A percentile compares a stretch with the other conserved stretches of the same genome.
These are phyloP conservation scores for Nicotiana tomentosiformis DNA, from an alignment of 257 asterid genomes.

Conservation along the genomic window DNA sequence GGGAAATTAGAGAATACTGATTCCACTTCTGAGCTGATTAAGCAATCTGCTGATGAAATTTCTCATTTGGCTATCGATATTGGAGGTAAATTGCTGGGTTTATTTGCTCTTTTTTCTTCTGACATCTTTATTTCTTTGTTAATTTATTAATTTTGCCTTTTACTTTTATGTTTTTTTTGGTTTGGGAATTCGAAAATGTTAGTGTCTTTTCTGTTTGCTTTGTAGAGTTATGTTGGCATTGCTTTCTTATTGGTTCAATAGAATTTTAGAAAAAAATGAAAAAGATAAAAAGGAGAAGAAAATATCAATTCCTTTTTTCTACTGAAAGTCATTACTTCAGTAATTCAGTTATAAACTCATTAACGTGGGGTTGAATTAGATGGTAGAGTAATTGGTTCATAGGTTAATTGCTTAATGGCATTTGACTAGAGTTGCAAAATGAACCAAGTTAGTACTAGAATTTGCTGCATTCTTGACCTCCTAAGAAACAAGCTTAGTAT, in stretches of 20 bases:
- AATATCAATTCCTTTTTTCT: neutral
- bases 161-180: neutral
- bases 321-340: neutral
- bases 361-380: neutral
- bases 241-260: neutral
- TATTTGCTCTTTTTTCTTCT: neutral
- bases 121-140: neutral
- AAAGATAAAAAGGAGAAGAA: neutral
- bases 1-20: slow-evolving; percentile 1
- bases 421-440: neutral
- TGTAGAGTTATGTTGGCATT: neutral
- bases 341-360: too few species aligned
- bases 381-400: neutral
- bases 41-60: slow-evolving; percentile 34
- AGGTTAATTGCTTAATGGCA: neutral
- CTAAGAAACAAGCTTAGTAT: neutral
- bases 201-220: neutral
- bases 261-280: neutral
- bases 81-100: slow-evolving; percentile 45
- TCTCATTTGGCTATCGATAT: slow-evolving; percentile 79
- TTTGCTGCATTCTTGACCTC: neutral
- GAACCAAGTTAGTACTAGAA: neutral
- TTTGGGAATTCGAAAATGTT: neutral
- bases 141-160: neutral
- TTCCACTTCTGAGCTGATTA: slow-evolving; percentile 13